These are phyloP conservation scores for Mycena haematopus DNA, from an alignment of 768 basidiomycete species.

Conservation along the genomic window DNA sequence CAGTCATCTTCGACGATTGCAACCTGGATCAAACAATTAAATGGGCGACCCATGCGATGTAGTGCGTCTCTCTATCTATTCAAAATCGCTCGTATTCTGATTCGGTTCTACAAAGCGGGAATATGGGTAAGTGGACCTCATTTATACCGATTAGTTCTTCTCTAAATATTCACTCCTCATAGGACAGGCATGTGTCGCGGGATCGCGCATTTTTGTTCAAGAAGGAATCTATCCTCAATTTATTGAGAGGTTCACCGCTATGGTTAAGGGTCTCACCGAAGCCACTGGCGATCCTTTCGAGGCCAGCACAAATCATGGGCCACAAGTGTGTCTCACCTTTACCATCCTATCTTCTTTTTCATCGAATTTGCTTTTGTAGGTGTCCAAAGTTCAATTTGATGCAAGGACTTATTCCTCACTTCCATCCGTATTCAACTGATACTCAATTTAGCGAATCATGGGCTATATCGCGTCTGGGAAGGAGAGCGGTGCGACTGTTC, in stretches of 20 bases:
- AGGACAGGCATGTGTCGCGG: constrained; percentile 85
- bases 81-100: not conserved
- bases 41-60: constrained; percentile 77
- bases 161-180: constrained; percentile 22
- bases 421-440: not conserved
- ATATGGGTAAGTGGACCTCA: constrained; percentile 20
- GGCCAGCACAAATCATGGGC: constrained; percentile 69
- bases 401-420: constrained; percentile 39
- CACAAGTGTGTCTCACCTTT: constrained; percentile 34
- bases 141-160: not conserved
- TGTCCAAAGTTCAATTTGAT: constrained; percentile 76
- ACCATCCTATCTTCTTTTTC: not conserved
- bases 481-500: constrained; percentile 66
- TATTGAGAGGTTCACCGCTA: constrained; percentile 61
- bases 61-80: constrained; percentile 49
- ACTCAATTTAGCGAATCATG: constrained; percentile 62
- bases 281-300: constrained; percentile 74
- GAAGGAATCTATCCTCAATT: constrained; percentile 81
- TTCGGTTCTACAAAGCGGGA: constrained; percentile 9
- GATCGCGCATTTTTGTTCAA: constrained; percentile 86
- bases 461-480: constrained; percentile 73
- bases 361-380: constrained; percentile 47
- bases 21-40: constrained; percentile 74
- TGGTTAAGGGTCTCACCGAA: constrained; percentile 55
- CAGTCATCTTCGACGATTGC: constrained; percentile 76